These are phyloP conservation scores for Chalaropsis ovoidea DNA, from an alignment of 2,329 filamentous ascomycete genomes.

Conservation along the genomic window DNA sequence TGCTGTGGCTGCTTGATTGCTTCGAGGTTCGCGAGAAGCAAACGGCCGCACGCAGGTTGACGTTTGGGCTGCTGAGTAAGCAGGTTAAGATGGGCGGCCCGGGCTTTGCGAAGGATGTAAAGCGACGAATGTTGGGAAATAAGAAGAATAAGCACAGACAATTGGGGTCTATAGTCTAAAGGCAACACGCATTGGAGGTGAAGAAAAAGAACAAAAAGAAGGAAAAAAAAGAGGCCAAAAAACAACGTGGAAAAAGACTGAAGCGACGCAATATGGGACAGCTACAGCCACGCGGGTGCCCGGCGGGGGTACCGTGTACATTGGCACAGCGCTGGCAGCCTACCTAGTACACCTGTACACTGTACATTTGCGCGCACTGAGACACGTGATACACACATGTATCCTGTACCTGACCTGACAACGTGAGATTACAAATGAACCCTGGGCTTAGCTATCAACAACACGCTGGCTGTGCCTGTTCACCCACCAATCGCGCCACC, in stretches of 20 bases:
- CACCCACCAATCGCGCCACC: neutral
- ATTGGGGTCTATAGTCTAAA: neutral
- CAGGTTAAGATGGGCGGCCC: neutral
- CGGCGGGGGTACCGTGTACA: neutral
- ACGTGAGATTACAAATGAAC: slow-evolving; percentile 8
- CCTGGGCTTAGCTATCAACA: slow-evolving; percentile 2
- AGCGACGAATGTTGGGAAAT: neutral
- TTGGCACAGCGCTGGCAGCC: neutral
- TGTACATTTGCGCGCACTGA: too few relatives aligned
- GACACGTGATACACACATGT: slow-evolving; percentile 5
- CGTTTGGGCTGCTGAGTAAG: neutral
- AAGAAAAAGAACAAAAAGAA: neutral
- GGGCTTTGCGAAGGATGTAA: neutral
- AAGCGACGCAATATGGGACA: slow-evolving; percentile 5
- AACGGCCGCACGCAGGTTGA: neutral
- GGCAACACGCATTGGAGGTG: neutral
- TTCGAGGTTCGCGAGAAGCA: neutral
- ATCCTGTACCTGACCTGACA: slow-evolving; percentile 4
- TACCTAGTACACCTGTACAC: neutral
- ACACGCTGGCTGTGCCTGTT: neutral
- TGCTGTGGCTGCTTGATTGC: neutral
- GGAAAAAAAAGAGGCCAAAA: slow-evolving; percentile 7
- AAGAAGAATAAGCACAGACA: slow-evolving; percentile 9
- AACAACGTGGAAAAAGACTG: slow-evolving; percentile 5
- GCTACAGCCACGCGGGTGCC: neutral